A percentile compares a stretch with the other conserved stretches of the same genome.
phyloP scores from a whole-genome alignment of 148 eudicot genomes.

The Rhododendron williamsianum region DNA sequence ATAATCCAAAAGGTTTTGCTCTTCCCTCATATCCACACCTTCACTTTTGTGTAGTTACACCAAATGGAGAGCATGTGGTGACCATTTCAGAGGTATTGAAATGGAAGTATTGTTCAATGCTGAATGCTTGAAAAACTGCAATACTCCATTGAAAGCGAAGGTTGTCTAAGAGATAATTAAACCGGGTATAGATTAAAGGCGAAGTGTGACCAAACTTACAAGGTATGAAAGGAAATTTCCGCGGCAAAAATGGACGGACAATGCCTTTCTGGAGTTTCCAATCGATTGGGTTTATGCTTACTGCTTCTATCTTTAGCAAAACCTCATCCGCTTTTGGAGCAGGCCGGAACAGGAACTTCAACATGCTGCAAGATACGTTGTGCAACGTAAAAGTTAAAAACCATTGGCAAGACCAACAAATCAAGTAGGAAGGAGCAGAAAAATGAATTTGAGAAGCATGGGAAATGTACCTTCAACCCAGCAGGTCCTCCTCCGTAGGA shows the following conservation, averaged over 20 bases:
- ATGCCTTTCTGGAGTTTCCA: slow-evolving; percentile 64
- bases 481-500: slow-evolving; percentile 45
- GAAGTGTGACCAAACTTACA: slow-evolving; percentile 25
- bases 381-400: not conserved
- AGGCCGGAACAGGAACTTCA: slow-evolving; percentile 68
- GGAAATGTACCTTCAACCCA: slow-evolving; percentile 33
- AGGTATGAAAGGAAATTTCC: slow-evolving; percentile 63
- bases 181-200: not conserved
- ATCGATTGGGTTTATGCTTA: slow-evolving; percentile 66
- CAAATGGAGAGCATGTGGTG: not conserved
- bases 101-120: slow-evolving; percentile 19
- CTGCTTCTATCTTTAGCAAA: slow-evolving; percentile 71
- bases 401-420: not conserved
- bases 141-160: not conserved
- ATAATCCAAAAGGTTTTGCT: not conserved
- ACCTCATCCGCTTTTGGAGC: slow-evolving; percentile 56
- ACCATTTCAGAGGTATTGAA: not conserved
- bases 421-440: not conserved
- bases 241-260: slow-evolving; percentile 48
- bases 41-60: not conserved
- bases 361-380: slow-evolving; percentile 51
- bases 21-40: not conserved
- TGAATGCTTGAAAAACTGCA: not conserved
- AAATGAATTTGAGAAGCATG: not conserved
- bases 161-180: not conserved